Evolutionary conservation across 164 flowering plant species (phyloP).

Genomic region (Nymphaea thermarum): DNA sequence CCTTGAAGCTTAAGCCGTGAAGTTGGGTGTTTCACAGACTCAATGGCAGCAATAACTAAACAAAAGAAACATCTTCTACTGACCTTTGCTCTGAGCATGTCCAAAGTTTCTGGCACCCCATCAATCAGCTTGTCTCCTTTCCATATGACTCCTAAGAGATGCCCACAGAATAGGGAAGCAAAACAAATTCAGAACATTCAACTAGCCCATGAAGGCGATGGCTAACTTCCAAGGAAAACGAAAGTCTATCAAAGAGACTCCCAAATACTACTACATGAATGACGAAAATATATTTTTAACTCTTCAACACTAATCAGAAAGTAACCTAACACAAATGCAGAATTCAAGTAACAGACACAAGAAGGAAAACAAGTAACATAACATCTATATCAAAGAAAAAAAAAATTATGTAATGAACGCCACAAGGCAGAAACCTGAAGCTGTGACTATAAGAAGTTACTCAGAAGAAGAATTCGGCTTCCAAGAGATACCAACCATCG

Average conservation of each 20-base stretch:
- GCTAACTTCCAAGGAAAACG: no score
- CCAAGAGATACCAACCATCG: conserved; percentile 45
- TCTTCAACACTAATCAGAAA: neutral
- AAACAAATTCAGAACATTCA: no score
- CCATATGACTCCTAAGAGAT: conserved; percentile 80
- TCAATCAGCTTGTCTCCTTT: conserved; percentile 91
- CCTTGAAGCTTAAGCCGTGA: no score
- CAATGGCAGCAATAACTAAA: no score
- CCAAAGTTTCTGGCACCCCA: conserved; percentile 92
- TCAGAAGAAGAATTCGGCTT: neutral
- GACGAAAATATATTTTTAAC: no score
- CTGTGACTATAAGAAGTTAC: no score
- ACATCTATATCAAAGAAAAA: neutral
- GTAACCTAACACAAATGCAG: neutral
- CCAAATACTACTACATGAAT: no score
- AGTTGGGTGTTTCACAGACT: no score
- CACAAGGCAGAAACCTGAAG: neutral
- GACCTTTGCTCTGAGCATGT: conserved; percentile 88
- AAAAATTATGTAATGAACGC: neutral
- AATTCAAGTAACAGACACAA: neutral
- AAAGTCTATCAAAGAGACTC: no score
- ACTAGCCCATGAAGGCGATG: no score
- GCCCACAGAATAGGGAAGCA: neutral
- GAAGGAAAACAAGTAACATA: neutral
- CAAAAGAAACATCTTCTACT: conserved; percentile 4